A percentile compares a stretch with the other conserved stretches of the same genome.
Evolutionary conservation across 2,329 filamentous ascomycete species (phyloP).

Genomic region (Monilinia polystroma): DNA sequence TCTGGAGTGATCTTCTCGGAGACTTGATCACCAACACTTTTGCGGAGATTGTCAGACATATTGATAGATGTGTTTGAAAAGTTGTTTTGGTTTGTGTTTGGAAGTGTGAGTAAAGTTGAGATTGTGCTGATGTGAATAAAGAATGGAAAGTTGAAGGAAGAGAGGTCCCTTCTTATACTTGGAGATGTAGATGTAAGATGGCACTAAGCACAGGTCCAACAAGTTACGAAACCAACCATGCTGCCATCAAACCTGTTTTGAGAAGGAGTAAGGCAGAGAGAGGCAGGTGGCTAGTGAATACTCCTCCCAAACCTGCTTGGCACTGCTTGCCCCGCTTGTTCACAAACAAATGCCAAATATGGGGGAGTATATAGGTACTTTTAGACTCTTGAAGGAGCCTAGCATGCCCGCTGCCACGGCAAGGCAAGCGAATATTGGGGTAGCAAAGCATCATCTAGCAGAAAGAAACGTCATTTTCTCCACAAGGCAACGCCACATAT

Average conservation of each 20-base stretch:
- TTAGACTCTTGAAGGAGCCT: too few species aligned
- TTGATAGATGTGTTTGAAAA: constrained; percentile 9
- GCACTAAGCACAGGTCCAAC: background rate
- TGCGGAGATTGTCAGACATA: constrained; percentile 41
- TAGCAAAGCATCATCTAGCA: background rate
- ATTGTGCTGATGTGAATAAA: constrained; percentile 3
- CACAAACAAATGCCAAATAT: background rate
- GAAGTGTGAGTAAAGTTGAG: background rate
- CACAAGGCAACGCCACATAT: background rate
- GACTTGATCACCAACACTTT: constrained; percentile 50
- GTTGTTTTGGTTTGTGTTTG: background rate
- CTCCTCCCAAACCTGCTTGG: constrained; percentile 7
- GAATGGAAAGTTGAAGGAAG: background rate
- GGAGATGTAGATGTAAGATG: background rate
- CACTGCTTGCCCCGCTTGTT: too few species aligned
- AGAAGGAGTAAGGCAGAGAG: background rate
- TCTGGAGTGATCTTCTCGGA: constrained; percentile 53
- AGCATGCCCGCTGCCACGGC: background rate
- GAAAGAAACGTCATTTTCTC: constrained; percentile 11
- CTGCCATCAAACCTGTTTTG: constrained; percentile 1
- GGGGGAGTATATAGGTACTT: background rate
- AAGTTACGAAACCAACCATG: background rate
- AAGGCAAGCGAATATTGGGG: background rate
- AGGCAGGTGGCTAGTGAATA: constrained; percentile 3
- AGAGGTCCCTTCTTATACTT: constrained; percentile 5